Evolutionary conservation across 148 eudicot genomes (phyloP).

Genomic region (Pharnaceum exiguum): DNA sequence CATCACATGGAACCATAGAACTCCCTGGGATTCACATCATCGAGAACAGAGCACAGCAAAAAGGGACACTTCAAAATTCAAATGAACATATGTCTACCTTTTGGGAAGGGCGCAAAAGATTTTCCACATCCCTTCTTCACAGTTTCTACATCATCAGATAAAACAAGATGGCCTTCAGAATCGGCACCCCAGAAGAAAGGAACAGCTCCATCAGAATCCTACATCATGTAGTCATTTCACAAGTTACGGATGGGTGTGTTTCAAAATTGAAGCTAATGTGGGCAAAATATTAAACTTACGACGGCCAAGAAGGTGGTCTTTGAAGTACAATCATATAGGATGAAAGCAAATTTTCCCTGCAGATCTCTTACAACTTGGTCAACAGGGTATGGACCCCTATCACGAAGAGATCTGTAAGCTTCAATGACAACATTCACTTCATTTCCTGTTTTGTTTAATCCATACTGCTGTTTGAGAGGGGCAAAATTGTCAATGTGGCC

Average conservation of each 20-base stretch:
- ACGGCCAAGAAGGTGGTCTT: conserved; percentile 60
- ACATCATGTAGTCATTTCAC: conserved; percentile 7
- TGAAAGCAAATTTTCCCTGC: conserved; percentile 71
- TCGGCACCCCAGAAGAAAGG: conserved; percentile 97
- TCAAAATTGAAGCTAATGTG: neutral
- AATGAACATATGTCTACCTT: conserved; percentile 40
- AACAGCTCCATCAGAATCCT: conserved; percentile 91
- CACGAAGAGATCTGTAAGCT: conserved; percentile 83
- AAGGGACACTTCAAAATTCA: neutral
- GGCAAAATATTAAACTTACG: conserved; percentile 36
- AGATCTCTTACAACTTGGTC: conserved; percentile 73
- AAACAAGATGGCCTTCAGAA: conserved; percentile 74
- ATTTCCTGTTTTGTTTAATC: conserved; percentile 64
- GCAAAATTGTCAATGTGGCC: conserved; percentile 86
- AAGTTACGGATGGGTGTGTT: neutral
- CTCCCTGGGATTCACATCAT: too few relatives aligned
- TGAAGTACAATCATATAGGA: conserved; percentile 59
- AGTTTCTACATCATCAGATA: conserved; percentile 57
- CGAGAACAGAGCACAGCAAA: neutral
- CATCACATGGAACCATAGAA: too few relatives aligned
- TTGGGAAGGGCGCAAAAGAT: conserved; percentile 91
- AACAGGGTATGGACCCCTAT: conserved; percentile 86
- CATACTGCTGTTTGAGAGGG: conserved; percentile 83
- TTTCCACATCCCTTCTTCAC: conserved; percentile 82
- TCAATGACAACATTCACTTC: conserved; percentile 82